Conservation (phyloP, 768 basidiomycete species). For the Tricholoma flavovirens region DNA sequence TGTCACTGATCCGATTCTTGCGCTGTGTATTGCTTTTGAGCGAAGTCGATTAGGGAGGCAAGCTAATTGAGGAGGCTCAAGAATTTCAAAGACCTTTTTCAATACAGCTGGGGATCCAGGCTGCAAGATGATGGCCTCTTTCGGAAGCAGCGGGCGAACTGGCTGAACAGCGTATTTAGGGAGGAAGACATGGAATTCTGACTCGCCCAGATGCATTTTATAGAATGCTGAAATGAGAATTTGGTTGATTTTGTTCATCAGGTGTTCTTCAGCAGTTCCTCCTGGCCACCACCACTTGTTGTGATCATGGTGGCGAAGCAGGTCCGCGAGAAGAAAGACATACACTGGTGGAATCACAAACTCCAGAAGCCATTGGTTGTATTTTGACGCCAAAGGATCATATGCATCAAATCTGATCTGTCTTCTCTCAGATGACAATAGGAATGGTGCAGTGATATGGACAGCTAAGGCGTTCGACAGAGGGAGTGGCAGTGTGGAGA, state of each 20-base stretch:
- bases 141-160: not conserved
- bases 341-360: constrained; percentile 33
- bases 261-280: constrained; percentile 13
- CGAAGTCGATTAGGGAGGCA: constrained; percentile 17
- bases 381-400: constrained; percentile 27
- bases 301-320: constrained; percentile 15
- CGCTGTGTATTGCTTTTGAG: constrained; percentile 13
- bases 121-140: not conserved
- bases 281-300: constrained; percentile 33
- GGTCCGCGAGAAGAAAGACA: constrained; percentile 29
- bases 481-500: constrained; percentile 40
- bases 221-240: constrained; percentile 8
- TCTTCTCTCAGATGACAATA: constrained; percentile 41
- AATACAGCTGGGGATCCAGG: constrained; percentile 6
- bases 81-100: constrained; percentile 14
- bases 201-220: not conserved
- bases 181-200: constrained; percentile 3
- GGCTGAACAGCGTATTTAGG: not conserved
- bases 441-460: constrained; percentile 42
- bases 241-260: constrained; percentile 2
- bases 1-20: constrained; percentile 17
- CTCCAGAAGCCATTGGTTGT: constrained; percentile 39
- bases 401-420: constrained; percentile 36
- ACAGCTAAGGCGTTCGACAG: constrained; percentile 35
- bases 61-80: constrained; percentile 13